Conservation (phyloP, 179 eudicot genomes). For the Patellifolia procumbens region DNA sequence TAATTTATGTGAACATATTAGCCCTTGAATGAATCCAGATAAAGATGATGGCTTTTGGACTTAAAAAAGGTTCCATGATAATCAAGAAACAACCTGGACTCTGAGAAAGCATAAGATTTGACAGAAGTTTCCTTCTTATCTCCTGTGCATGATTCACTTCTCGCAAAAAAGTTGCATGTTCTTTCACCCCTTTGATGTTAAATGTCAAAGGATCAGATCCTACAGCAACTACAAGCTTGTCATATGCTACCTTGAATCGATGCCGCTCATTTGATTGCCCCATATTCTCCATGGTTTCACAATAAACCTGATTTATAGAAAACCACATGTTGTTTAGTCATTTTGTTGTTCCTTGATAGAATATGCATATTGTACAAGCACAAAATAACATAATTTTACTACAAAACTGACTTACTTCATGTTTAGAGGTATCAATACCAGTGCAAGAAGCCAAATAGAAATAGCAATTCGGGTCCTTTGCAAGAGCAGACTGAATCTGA, state of each 20-base stretch:
- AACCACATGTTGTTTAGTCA: background rate
- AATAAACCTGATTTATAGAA: constrained; percentile 51
- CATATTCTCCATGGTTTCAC: constrained; percentile 51
- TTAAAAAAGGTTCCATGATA: background rate
- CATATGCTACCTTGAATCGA: constrained; percentile 72
- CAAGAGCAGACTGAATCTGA: constrained; percentile 60
- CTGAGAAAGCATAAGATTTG: constrained; percentile 76
- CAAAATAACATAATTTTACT: background rate
- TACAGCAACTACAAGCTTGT: constrained; percentile 79
- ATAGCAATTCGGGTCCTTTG: constrained; percentile 68
- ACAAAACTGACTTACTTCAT: constrained; percentile 50
- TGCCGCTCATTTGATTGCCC: constrained; percentile 51
- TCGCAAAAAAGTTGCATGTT: constrained; percentile 73
- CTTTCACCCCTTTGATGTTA: constrained; percentile 78
- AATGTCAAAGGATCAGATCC: constrained; percentile 85
- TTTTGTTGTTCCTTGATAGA: background rate
- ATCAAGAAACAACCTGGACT: constrained; percentile 57
- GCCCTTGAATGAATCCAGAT: background rate
- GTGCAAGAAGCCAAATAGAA: constrained; percentile 74
- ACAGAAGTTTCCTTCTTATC: constrained; percentile 70
- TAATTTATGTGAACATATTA: background rate
- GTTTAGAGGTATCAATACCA: constrained; percentile 58
- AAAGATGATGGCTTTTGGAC: background rate
- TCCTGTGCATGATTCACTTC: constrained; percentile 85
- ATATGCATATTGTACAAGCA: background rate